phyloP scores from a whole-genome alignment of 31 red algal genomes.

The Asparagopsis taxiformis region DNA sequence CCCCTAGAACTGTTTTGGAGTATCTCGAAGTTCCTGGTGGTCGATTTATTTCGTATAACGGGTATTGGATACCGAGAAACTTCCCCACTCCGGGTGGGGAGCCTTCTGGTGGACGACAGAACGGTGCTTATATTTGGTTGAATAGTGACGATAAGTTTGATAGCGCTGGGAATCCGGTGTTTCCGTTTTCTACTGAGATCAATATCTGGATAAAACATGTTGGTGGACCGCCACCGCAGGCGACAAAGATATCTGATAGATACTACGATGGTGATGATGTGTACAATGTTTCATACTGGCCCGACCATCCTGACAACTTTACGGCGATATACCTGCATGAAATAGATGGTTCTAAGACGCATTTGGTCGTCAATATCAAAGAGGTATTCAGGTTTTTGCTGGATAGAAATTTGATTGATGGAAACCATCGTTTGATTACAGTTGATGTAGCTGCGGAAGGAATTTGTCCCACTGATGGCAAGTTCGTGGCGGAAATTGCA shows the following conservation, averaged over 20 bases:
- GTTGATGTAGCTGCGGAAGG: conserved; percentile 18
- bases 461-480: neutral
- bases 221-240: neutral
- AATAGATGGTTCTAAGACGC: neutral
- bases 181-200: conserved; percentile 4
- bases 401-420: neutral
- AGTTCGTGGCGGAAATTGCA: conserved; percentile 9
- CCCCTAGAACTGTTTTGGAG: conserved; percentile 8
- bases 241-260: neutral
- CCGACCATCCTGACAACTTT: neutral
- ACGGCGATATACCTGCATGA: neutral
- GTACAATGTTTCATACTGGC: neutral
- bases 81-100: neutral
- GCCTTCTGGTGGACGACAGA: neutral
- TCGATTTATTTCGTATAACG: conserved; percentile 8
- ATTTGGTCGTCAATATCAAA: conserved; percentile 15
- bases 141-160: neutral
- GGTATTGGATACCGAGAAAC: conserved; percentile 3
- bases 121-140: conserved; percentile 17
- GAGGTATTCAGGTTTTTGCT: neutral
- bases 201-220: conserved; percentile 15
- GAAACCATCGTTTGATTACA: neutral
- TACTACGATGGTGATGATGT: neutral
- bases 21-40: neutral
- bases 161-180: too few species aligned